phyloP scores from a whole-genome alignment of 208 protist genomes.

The Wallacemonas sp. region DNA sequence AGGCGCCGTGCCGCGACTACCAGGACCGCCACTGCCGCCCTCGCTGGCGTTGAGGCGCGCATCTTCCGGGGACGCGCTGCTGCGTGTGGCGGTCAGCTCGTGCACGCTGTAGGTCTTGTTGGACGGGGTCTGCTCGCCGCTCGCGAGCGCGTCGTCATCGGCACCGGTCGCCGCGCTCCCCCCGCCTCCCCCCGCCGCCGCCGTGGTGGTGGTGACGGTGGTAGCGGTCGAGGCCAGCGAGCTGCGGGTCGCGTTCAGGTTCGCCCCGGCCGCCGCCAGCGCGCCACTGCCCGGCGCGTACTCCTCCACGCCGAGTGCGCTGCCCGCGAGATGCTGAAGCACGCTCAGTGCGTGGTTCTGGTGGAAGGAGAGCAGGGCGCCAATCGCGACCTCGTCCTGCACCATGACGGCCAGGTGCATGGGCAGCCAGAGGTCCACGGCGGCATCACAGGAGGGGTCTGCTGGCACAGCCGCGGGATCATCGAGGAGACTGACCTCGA shows the following conservation, averaged over 20 bases:
- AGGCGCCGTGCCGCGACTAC: too few relatives aligned
- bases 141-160: conserved; percentile 4
- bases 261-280: background rate
- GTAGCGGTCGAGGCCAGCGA: background rate
- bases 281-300: background rate
- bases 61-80: background rate
- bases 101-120: background rate
- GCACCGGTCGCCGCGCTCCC: conserved; percentile 4
- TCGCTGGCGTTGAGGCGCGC: background rate
- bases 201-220: background rate
- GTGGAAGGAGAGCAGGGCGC: conserved; percentile 61
- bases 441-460: conserved; percentile 31
- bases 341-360: conserved; percentile 44
- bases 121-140: conserved; percentile 12
- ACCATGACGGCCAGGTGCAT: conserved; percentile 66
- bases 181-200: conserved; percentile 1
- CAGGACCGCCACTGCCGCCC: conserved; percentile 1
- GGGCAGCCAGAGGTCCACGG: conserved; percentile 66
- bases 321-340: conserved; percentile 28
- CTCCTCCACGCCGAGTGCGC: background rate
- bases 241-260: background rate
- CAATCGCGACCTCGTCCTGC: conserved; percentile 37
- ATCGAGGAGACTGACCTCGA: conserved; percentile 68
- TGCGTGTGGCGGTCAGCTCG: background rate
- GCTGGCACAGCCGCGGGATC: conserved; percentile 44